Evolutionary conservation across 192 early-diverging fungal genomes (phyloP).

Genomic region (Coemansia reversa): DNA sequence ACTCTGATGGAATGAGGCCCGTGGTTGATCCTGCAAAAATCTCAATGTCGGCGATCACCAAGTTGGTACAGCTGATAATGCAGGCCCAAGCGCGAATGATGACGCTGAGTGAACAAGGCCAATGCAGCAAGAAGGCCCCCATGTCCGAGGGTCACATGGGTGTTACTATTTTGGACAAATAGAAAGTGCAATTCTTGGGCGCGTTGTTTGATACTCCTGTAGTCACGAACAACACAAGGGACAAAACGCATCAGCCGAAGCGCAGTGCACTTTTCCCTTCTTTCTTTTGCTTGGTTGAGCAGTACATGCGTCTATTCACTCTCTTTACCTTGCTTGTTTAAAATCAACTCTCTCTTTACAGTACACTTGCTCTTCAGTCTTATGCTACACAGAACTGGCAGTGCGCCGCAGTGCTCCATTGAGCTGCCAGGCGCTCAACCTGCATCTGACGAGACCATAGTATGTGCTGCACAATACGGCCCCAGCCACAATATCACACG

Average conservation of each 20-base stretch:
- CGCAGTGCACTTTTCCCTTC: too few species aligned
- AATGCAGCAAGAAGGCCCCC: background rate
- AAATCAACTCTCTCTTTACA: too few species aligned
- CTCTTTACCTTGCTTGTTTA: background rate
- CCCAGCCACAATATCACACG: background rate
- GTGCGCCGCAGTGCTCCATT: slow-evolving; percentile 15
- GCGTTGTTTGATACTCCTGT: too few species aligned
- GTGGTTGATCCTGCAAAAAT: too few species aligned
- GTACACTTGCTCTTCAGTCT: background rate
- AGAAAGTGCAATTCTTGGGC: too few species aligned
- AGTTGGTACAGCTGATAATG: background rate
- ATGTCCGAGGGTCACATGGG: too few species aligned
- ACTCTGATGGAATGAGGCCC: too few species aligned
- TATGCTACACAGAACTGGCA: background rate
- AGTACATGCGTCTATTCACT: too few species aligned
- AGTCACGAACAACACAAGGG: too few species aligned
- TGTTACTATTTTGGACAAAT: too few species aligned
- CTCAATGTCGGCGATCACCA: background rate
- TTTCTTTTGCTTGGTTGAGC: too few species aligned
- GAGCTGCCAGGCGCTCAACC: slow-evolving; percentile 20
- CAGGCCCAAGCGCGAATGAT: slow-evolving; percentile 3
- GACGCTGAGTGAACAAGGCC: background rate
- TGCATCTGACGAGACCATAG: slow-evolving; percentile 27
- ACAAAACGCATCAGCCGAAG: too few species aligned
- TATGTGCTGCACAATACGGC: background rate